phyloP scores from a whole-genome alignment of 2,329 filamentous ascomycete species.

The Claviceps monticola region DNA sequence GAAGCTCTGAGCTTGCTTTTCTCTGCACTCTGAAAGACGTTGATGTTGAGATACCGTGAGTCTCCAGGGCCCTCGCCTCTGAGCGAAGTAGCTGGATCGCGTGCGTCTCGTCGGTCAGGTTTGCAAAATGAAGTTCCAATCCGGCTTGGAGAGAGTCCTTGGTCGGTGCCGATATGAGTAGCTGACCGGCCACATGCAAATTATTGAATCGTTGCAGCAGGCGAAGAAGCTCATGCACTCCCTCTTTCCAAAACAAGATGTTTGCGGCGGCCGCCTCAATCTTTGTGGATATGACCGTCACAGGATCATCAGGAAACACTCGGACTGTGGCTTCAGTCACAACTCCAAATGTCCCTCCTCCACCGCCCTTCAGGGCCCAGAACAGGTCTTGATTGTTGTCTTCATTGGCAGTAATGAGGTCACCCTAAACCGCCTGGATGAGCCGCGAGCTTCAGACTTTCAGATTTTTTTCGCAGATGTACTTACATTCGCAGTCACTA shows the following conservation, averaged over 20 bases:
- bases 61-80: not conserved
- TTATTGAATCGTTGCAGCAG: not conserved
- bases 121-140: not conserved
- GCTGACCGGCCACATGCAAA: not conserved
- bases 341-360: conserved; percentile 1
- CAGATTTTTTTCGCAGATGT: not conserved
- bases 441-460: too few relatives aligned
- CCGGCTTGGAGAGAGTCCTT: not conserved
- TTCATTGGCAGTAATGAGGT: not conserved
- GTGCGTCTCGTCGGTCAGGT: not conserved
- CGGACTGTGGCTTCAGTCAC: conserved; percentile 2
- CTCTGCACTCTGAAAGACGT: not conserved
- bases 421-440: not conserved
- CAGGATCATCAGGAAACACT: conserved; percentile 1
- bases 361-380: conserved; percentile 1
- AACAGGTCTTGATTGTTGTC: not conserved
- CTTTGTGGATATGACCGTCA: not conserved
- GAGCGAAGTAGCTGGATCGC: not conserved
- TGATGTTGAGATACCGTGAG: not conserved
- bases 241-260: not conserved
- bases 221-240: not conserved
- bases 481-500: conserved; percentile 1
- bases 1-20: not conserved
- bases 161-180: not conserved
- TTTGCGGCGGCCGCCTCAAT: not conserved